phyloP scores from a whole-genome alignment of 192 early-diverging fungal species.

The Haplosporangium gracile region DNA sequence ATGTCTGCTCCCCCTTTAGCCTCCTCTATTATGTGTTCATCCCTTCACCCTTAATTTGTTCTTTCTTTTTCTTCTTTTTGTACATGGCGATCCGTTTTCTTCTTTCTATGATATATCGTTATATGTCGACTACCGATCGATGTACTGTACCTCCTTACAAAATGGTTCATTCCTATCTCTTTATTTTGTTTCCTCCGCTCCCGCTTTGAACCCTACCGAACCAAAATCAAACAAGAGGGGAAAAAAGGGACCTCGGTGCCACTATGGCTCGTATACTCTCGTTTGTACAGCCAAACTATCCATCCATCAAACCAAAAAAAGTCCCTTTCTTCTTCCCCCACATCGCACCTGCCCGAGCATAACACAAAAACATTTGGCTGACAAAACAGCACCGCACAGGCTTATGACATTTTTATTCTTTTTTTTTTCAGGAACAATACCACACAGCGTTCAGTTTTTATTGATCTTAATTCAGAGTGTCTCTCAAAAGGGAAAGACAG shows the following conservation, averaged over 20 bases:
- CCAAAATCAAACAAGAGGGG: too few relatives aligned
- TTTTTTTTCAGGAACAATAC: not conserved
- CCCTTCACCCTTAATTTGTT: not conserved
- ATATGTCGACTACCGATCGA: too few relatives aligned
- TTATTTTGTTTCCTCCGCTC: too few relatives aligned
- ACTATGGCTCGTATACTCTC: too few relatives aligned
- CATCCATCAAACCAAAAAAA: not conserved
- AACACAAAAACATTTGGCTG: not conserved
- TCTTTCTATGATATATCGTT: not conserved
- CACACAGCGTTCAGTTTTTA: not conserved
- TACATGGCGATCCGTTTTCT: not conserved
- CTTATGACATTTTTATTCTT: not conserved
- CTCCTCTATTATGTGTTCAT: not conserved
- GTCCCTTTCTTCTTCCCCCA: not conserved
- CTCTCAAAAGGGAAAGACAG: not conserved
- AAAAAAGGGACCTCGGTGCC: too few relatives aligned
- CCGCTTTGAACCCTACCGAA: too few relatives aligned
- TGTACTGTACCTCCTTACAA: too few relatives aligned
- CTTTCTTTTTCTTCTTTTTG: not conserved
- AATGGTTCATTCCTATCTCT: too few relatives aligned
- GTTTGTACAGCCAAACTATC: not conserved
- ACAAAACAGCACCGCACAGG: slow-evolving; percentile 4
- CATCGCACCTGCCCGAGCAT: not conserved
- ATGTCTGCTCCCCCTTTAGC: not conserved
- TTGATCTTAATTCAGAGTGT: too few relatives aligned